Conservation (phyloP, 2,329 filamentous ascomycete species). For the Penicillium sp. region DNA sequence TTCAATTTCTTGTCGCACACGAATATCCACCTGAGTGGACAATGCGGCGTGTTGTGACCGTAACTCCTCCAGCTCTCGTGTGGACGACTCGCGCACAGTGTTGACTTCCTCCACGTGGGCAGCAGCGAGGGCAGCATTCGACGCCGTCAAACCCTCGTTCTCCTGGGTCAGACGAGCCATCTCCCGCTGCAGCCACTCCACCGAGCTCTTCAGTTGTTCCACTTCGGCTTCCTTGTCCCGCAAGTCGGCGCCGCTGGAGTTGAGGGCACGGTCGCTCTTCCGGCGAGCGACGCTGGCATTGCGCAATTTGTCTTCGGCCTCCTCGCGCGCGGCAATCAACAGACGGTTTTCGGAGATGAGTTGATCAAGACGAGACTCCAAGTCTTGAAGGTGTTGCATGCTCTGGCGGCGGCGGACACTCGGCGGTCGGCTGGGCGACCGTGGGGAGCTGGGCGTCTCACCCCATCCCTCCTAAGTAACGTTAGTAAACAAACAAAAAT, state of each 20-base stretch:
- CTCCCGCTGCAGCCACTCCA: conserved; percentile 80
- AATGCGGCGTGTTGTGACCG: conserved; percentile 65
- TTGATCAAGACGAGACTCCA: conserved; percentile 83
- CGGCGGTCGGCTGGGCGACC: conserved; percentile 89
- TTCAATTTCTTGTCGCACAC: conserved; percentile 63
- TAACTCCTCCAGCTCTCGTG: conserved; percentile 69
- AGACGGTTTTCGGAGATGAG: conserved; percentile 80
- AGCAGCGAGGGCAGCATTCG: conserved; percentile 73
- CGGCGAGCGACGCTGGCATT: conserved; percentile 57
- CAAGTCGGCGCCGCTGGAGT: conserved; percentile 69
- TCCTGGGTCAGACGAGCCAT: conserved; percentile 77
- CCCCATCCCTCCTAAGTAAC: conserved; percentile 80
- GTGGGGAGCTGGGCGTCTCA: conserved; percentile 79
- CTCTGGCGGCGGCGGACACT: conserved; percentile 97
- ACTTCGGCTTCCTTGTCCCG: conserved; percentile 87
- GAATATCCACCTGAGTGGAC: conserved; percentile 63
- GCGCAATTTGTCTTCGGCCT: conserved; percentile 67
- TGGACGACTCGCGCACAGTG: conserved; percentile 62
- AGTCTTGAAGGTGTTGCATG: conserved; percentile 88
- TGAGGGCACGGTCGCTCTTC: conserved; percentile 58
- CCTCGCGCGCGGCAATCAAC: conserved; percentile 71
- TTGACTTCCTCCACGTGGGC: conserved; percentile 73
- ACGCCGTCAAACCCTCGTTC: conserved; percentile 76
- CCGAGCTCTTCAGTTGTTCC: conserved; percentile 73
- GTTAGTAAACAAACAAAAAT: conserved; percentile 32